These are phyloP conservation scores for Inga leiocalycina DNA, from an alignment of 306 rosid species.

Conservation along the genomic window DNA sequence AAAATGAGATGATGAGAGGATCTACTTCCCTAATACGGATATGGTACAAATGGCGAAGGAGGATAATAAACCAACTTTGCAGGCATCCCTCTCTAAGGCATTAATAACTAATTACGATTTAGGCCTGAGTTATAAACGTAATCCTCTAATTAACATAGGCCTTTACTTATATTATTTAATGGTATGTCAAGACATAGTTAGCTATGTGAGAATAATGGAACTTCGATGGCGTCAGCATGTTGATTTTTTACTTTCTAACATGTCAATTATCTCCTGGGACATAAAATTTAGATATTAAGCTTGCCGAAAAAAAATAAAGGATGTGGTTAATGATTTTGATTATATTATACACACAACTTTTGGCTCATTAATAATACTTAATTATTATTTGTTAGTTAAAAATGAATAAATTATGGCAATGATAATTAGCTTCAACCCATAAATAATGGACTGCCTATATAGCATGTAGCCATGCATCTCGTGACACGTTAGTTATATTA, in stretches of 20 bases:
- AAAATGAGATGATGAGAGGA: no score
- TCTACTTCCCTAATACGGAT: no score
- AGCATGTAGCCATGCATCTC: conserved; percentile 9
- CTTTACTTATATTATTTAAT: neutral
- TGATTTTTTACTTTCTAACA: neutral
- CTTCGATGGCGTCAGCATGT: neutral
- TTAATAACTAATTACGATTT: neutral
- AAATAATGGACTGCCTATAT: neutral
- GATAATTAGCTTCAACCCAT: neutral
- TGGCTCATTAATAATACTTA: neutral
- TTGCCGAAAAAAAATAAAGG: neutral
- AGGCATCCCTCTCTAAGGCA: neutral
- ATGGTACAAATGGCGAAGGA: neutral
- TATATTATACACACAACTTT: neutral
- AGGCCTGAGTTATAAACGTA: neutral
- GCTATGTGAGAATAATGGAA: neutral
- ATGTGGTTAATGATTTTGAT: neutral
- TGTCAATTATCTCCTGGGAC: neutral
- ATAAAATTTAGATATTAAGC: neutral
- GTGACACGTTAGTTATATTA: neutral
- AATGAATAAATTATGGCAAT: neutral
- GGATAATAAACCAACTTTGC: neutral
- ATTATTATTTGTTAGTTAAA: neutral
- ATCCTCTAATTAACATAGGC: neutral
- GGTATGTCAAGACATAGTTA: neutral